Evolutionary conservation across 129 eudicot species (phyloP), one percentile per base, ranked within the genome.

Genomic region (Flaveria robusta): DNA sequence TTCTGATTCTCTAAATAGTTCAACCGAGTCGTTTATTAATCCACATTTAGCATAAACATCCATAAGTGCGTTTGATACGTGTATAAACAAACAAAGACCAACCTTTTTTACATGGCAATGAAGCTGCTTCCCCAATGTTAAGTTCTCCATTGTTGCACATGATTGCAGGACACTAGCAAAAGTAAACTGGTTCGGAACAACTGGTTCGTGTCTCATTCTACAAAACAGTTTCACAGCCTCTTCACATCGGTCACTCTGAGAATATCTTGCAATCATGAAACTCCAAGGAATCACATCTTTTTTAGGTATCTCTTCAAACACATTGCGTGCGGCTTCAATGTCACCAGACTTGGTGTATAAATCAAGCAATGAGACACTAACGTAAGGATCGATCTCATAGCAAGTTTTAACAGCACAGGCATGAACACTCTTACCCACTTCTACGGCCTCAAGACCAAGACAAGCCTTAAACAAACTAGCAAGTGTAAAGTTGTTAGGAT

Each of bases 1-100:
- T 42, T 46, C 58, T 0, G 85, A 82, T 63, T 75, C 85, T 55
- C 54, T 66, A 59, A 91, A 91, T 23, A 91, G 77, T 27, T 79
- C 70, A 70, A 65, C 70, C 0, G 96, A 86, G 39, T 78, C 72
- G 66, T 82, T 80, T 76, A 91, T 85, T 23, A 64, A 68, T 52
- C 92, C 97, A 80, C 95, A 88, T 79, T 91, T 91, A 9, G 92
- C 92, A 73, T 91, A 91, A 65, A 88, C 92, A 74, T 88, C 97
- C 86, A 89, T 87, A 75, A 91, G 89, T 24, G 90, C 92, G 66
- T 91, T 91, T 67, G 86, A 82, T 72, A 89, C 96, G 76, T 83
- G 89, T 13, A 85, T 75, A 80, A 85, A 79, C 6, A 66, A 49
- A 82, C 85, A 87, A 71, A 87, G 86, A 46, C 97, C 97, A 41